Evolutionary conservation across 1,284 basidiomycete species (phyloP).

Genomic region (Xerocomus nothofagi): DNA sequence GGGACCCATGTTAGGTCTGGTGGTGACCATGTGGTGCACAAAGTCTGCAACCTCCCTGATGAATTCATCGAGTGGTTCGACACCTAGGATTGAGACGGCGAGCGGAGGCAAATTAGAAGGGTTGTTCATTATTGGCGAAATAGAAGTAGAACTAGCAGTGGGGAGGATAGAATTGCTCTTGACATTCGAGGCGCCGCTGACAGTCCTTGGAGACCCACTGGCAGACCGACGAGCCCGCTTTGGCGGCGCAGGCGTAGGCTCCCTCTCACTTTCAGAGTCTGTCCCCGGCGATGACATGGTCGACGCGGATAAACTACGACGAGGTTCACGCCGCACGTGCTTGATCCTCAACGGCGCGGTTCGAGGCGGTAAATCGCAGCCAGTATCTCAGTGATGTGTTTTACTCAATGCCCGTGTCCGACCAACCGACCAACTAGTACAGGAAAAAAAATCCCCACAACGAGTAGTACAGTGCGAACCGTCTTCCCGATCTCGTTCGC

Average conservation of each 20-base stretch:
- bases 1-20: slow-evolving; percentile 47
- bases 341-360: neutral
- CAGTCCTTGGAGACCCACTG: slow-evolving; percentile 20
- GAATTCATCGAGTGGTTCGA: slow-evolving; percentile 94
- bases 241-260: slow-evolving; percentile 27
- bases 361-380: neutral
- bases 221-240: slow-evolving; percentile 31
- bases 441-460: slow-evolving; percentile 73
- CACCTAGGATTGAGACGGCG: slow-evolving; percentile 86
- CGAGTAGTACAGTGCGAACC: slow-evolving; percentile 53
- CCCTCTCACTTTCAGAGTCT: slow-evolving; percentile 34
- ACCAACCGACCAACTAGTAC: slow-evolving; percentile 50
- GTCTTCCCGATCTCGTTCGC: slow-evolving; percentile 49
- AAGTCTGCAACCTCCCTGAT: slow-evolving; percentile 91
- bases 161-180: slow-evolving; percentile 16
- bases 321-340: too few relatives aligned
- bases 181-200: slow-evolving; percentile 21
- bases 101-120: slow-evolving; percentile 55
- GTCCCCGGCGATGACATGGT: slow-evolving; percentile 35
- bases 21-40: slow-evolving; percentile 69
- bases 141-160: slow-evolving; percentile 11
- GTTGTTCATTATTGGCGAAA: slow-evolving; percentile 28
- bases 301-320: slow-evolving; percentile 12
- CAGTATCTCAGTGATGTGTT: neutral
- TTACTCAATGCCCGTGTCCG: slow-evolving; percentile 46